phyloP scores from a whole-genome alignment of 164 flowering plant species.

The Akebia trifoliata region DNA sequence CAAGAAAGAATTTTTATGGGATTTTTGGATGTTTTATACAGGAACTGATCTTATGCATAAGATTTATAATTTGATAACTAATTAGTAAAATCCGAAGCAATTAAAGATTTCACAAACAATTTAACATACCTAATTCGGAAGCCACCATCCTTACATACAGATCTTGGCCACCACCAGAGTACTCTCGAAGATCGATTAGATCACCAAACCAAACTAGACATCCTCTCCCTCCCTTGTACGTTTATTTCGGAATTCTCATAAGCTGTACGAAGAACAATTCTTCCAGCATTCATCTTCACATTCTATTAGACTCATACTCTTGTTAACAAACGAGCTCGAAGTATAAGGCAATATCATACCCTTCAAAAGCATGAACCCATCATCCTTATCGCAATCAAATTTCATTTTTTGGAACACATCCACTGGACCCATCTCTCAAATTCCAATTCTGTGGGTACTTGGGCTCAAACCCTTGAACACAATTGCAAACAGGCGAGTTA shows the following conservation, averaged over 20 bases:
- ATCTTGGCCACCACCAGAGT: slow-evolving; percentile 1
- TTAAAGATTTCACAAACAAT: background rate
- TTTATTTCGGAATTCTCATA: slow-evolving; percentile 12
- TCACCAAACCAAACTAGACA: slow-evolving; percentile 32
- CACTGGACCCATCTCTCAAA: slow-evolving; percentile 14
- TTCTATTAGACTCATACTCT: slow-evolving; percentile 8
- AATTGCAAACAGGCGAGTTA: slow-evolving; percentile 34
- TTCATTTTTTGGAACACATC: slow-evolving; percentile 18
- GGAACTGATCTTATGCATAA: too few relatives aligned
- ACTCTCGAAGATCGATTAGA: background rate
- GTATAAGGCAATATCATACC: slow-evolving; percentile 35
- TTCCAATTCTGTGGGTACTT: slow-evolving; percentile 27
- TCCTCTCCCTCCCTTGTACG: slow-evolving; percentile 28
- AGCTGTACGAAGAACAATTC: slow-evolving; percentile 29
- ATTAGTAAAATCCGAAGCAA: background rate
- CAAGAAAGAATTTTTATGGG: too few relatives aligned
- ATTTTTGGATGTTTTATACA: too few relatives aligned
- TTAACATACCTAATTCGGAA: slow-evolving; percentile 6
- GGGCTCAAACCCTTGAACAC: slow-evolving; percentile 38
- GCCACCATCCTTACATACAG: slow-evolving; percentile 3
- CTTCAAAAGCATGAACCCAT: slow-evolving; percentile 23
- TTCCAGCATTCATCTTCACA: slow-evolving; percentile 29
- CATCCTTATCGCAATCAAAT: slow-evolving; percentile 16
- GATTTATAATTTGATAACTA: background rate
- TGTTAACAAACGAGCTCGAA: slow-evolving; percentile 10